Conservation (phyloP, 2,329 filamentous ascomycete species). For the Phialocephala sp. region DNA sequence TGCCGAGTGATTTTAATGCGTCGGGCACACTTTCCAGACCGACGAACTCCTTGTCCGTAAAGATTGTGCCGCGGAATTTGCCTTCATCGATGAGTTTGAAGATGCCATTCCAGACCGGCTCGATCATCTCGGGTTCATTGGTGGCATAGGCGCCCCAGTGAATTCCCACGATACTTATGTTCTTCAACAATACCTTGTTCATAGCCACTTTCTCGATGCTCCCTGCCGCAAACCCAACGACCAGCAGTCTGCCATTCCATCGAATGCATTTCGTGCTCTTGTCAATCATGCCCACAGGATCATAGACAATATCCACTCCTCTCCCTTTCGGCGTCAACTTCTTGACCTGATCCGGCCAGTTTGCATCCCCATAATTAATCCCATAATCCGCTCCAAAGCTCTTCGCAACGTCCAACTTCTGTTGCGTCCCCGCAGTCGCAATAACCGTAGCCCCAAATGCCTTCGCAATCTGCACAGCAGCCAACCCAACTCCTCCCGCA, state of each 20-base stretch:
- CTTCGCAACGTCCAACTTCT: conserved; percentile 80
- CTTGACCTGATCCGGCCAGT: conserved; percentile 74
- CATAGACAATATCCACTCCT: conserved; percentile 89
- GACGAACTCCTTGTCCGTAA: conserved; percentile 79
- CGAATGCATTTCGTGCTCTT: conserved; percentile 87
- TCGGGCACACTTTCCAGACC: conserved; percentile 80
- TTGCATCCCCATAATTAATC: conserved; percentile 73
- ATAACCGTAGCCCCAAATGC: conserved; percentile 91
- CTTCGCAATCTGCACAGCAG: conserved; percentile 93
- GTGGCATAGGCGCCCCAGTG: conserved; percentile 88
- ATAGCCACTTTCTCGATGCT: conserved; percentile 89
- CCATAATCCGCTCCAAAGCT: conserved; percentile 85
- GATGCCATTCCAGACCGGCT: conserved; percentile 81
- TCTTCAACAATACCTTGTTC: conserved; percentile 93
- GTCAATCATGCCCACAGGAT: conserved; percentile 90
- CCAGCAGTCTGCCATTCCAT: conserved; percentile 88
- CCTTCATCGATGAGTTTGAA: conserved; percentile 77
- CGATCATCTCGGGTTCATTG: conserved; percentile 73
- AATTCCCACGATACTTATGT: conserved; percentile 86
- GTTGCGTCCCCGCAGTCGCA: conserved; percentile 81
- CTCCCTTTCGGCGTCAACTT: conserved; percentile 73
- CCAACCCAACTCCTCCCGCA: conserved; percentile 88
- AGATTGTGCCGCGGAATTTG: conserved; percentile 83
- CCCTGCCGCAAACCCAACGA: conserved; percentile 88
- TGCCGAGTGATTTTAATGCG: conserved; percentile 78